Evolutionary conservation across 768 basidiomycete species (phyloP), one percentile per base, ranked within the genome.

Genomic region (Gyrodon lividus): DNA sequence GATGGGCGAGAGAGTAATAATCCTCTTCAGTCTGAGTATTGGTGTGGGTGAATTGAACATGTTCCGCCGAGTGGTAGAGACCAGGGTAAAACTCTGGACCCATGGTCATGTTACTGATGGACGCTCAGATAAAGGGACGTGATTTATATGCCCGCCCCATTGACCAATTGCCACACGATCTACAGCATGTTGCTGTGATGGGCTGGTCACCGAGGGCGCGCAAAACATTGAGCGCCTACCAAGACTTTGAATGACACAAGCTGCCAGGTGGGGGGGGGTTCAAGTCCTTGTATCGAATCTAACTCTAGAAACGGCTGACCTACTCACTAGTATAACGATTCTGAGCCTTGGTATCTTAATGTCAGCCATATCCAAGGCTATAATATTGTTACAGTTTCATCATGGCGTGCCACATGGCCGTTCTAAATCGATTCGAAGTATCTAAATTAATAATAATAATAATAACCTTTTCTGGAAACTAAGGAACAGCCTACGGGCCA

Each of bases 181-280:
- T n/a, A 67, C 65, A 65, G 64, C 59, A 66, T 48, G 0, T 55
- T 65, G 61, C 63, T 65, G 63, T 65, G 46, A 52, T 4, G 41
- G 34, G n/a, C n/a, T n/a, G n/a, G n/a, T n/a, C n/a, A n/a, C n/a
- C n/a, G n/a, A n/a, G n/a, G n/a, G n/a, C n/a, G n/a, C n/a, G n/a
- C n/a, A 24, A 39, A 34, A 14, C 6, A 20, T 10, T 35, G 16
- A 19, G 43, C 56, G 45, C 50, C n/a, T n/a, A n/a, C n/a, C n/a
- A n/a, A n/a, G n/a, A n/a, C n/a, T n/a, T n/a, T n/a, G n/a, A n/a
- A n/a, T n/a, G n/a, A n/a, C n/a, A n/a, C n/a, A n/a, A n/a, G n/a
- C n/a, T n/a, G n/a, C n/a, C n/a, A n/a, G n/a, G n/a, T n/a, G n/a
- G n/a, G n/a, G n/a, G n/a, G n/a, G n/a, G n/a, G n/a, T n/a, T n/a